Base-by-base conservation (phyloP, 257 asterid genomes). In the Nicotiana sylvestris region DNA sequence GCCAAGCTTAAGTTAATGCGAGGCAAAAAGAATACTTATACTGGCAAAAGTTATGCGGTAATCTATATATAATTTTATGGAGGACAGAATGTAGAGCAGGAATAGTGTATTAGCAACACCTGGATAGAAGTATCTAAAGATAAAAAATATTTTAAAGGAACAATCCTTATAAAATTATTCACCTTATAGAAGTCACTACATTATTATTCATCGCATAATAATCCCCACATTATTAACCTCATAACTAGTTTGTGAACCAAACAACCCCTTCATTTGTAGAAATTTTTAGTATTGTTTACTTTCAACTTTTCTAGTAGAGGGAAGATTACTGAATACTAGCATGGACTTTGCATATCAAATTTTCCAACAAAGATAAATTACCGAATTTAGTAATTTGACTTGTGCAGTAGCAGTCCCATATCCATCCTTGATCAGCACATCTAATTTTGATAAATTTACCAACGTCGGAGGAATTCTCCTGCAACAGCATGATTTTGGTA, bases 381-480 rank as follows among this genome's bases (percentile, higher is more conserved):
- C 98, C 91, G 93, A 90, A 85, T 90, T 93, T 6, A 95, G 87
- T 9, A 94, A 83, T 85, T 91, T 92, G 89, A 94, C 68, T 69
- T 83, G 88, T 17, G 98, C 93, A 65, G 95, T 88, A 66, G 93
- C 85, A 77, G 85, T 89, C 66, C 94, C 97, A 81, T 86, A 91
- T 89, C 95, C 97, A 85, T 92, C 97, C 88, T 91, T 91, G 85
- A 95, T 89, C 88, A 87, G 85, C 81, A 88, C 89, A 84, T 91
- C 97, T 90, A 95, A n/a, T 84, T 91, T 95, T 4, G 93, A 88
- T 85, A 95, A 89, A 85, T 83, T 95, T 70, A 96, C 97, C 72
- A 95, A 65, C n/a, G 85, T 78, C 11, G 93, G 87, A 83, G 98
- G 98, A 84, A 92, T 89, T 69, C 97, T 91, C 92, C 99, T 95